Base-by-base conservation (phyloP, 2,329 filamentous ascomycete genomes). In the Aspergillus luchuensis region DNA sequence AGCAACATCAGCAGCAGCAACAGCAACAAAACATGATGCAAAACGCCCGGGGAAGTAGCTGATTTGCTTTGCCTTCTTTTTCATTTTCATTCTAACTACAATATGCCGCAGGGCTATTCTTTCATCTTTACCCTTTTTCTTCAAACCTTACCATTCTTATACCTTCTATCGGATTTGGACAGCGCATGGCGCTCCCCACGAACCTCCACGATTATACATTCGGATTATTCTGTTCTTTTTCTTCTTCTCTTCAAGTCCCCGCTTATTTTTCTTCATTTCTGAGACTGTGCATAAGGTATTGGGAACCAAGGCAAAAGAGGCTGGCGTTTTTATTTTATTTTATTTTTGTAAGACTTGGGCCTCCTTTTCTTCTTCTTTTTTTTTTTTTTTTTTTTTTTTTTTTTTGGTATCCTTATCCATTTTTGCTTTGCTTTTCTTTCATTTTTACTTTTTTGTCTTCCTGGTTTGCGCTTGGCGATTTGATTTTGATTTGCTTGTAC, bases 21-120 rank as follows among this genome's bases (percentile, higher is more conserved):
- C 73, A 76, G 21, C 74, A 76, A 59, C 74, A 77, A 61, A 77
- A 75, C 48, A 77, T 78, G 73, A 78, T 78, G 76, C 73, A 76
- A 39, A 77, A 76, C 59, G 74, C 72, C 25, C 74, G 75, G 70
- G 74, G 5, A 76, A 73, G 56, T 76, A 66, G 67, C 45, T 39
- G 30, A 23, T 41, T 10, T 41, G 33, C 45, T 49, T 49, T 11
- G 8, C 45, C 25, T 54, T 49, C 36, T 58, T 41, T 56, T 48
- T 25, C 33, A 21, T 48, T 48, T 36, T 43, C 23, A 45, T 25
- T 64, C 59, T 66, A 63, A 56, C 57, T 61, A 54, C 57, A 43
- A 30, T 47, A 38, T 13, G 19, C 23, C 49, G 30, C 19, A 45
- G 17, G 48, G 48, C 17, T 25, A 33, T 13, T 38, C 25, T 21